These are phyloP conservation scores for Coleophoma cylindrospora DNA, from an alignment of 2,329 filamentous ascomycete genomes.

Conservation along the genomic window DNA sequence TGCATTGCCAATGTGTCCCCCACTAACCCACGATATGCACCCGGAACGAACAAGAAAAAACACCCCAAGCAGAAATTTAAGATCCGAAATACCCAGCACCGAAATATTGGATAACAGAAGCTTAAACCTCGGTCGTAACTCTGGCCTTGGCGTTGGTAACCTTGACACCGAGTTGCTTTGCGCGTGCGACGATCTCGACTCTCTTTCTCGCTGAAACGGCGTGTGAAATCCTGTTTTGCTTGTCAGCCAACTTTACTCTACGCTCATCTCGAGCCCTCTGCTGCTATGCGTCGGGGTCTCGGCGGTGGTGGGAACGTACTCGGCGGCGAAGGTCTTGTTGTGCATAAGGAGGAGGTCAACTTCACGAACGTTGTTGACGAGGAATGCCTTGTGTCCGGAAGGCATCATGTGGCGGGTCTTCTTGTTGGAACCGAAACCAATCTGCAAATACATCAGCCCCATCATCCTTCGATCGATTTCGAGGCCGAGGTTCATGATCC, in stretches of 20 bases:
- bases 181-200: conserved; percentile 94
- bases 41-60: background rate
- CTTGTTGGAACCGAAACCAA: conserved; percentile 98
- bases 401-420: conserved; percentile 99
- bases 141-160: conserved; percentile 99
- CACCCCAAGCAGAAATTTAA: conserved; percentile 20
- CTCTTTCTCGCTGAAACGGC: conserved; percentile 98
- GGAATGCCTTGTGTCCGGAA: conserved; percentile 99
- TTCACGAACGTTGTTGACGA: conserved; percentile 94
- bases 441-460: conserved; percentile 49
- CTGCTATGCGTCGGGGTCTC: conserved; percentile 3
- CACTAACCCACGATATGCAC: conserved; percentile 10
- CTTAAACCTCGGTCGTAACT: conserved; percentile 89
- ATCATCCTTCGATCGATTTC: conserved; percentile 2
- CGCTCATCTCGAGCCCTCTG: too few species aligned
- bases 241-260: conserved; percentile 28
- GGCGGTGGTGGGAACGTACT: conserved; percentile 58
- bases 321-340: conserved; percentile 98
- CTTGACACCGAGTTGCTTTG: conserved; percentile 98
- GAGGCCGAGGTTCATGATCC: conserved; percentile 4
- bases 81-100: conserved; percentile 22
- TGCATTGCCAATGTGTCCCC: conserved; percentile 4
- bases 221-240: conserved; percentile 75
- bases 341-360: conserved; percentile 99
- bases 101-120: conserved; percentile 5